Base-by-base conservation (phyloP, 768 basidiomycete species). In the Austroboletus eburneus region DNA sequence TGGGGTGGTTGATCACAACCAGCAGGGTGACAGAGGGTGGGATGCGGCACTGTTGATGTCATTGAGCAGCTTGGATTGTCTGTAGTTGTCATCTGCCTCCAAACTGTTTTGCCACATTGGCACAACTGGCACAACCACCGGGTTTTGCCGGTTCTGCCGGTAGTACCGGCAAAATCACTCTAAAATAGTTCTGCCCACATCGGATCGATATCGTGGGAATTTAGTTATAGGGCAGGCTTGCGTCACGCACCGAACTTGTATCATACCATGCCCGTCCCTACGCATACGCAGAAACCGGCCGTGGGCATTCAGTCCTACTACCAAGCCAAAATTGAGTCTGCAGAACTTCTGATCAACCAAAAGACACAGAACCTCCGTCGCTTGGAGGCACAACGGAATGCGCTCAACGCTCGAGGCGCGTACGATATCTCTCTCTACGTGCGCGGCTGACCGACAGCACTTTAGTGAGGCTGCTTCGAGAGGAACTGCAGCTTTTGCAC, bases 311-410 rank as follows among this genome's bases (percentile, higher is more conserved):
- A 92, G 62, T 81, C 86, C 0, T 99, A 95, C 74, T 97, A 94
- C 63, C 89, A 93, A 65, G 85, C 91, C 16, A 99, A 97, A 72
- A 97, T 97, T 29, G 93, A 97, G 63, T 74, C 86, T 9, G 86
- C 93, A 2, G 95, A 98, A 59, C 75, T 96, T 23, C 77, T 88
- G 34, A 96, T 97, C 54, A 96, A 94, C 68, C 83, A 92, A 68
- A 95, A 93, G 68, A 96, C 94, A 0, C 93, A 97, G 74, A 97
- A 98, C 69, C 64, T 99, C 45, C 77, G 95, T 20, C 87, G 95
- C 46, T 71, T 98, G 58, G 95, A 99, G 70, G 96, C 95, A 7
- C 94, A 97, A 65, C 77, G 96, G 50, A 99, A 99, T 78, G 91
- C 95, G 9, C 69, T 99, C 49, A 98, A 99, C 66, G 92, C 94